Base-by-base conservation (phyloP, 2,329 filamentous ascomycete species). In the Cladosporium oxysporum region DNA sequence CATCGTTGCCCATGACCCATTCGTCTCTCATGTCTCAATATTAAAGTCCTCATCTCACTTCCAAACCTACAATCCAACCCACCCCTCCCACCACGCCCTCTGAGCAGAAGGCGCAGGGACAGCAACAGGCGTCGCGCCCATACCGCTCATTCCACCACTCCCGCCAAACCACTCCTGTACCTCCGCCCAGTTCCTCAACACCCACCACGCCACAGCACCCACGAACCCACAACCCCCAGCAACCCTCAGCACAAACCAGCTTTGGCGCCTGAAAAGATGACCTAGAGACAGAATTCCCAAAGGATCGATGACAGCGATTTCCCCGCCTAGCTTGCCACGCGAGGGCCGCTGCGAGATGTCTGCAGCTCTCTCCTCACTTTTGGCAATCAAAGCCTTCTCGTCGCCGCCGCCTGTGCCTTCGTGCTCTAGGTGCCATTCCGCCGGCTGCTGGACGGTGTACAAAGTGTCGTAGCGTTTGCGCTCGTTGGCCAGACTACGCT, bases 401-500 rank as follows among this genome's bases (percentile, higher is more conserved):
- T 68, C 65, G 64, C 72, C 41, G 85, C 82, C 1, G 89, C 82
- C 11, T 90, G 78, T 8, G 83, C 86, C 1, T 69, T 91, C 88
- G 61, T 86, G 81, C 7, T 90, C 84, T 12, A 53, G 35, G 68
- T 89, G 89, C 72, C 91, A 88, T 23, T 86, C 85, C 1, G 92
- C 80, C 63, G 83, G 80, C 73, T 64, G 65, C 87, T 41, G 89
- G 41, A 47, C 41, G 80, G 58, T 62, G 49, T 72, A 73, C 57
- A 74, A 93, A 87, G 26, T 62, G 21, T 60, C 53, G 68, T 89
- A 93, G 69, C 87, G 82, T 31, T 86, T 85, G n/a, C 88, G 85
- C 75, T 95, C 92, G 66, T 89, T 89, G 31, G 88, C 85, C 1
- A 95, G 81, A 72, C 90, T 92, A 65, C 87, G 86, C 75, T 96